Percentiles rank a stretch among this genome's conserved stretches.
phyloP scores from a whole-genome alignment of 2,329 filamentous ascomycete genomes.

The Blastomyces silverae region DNA sequence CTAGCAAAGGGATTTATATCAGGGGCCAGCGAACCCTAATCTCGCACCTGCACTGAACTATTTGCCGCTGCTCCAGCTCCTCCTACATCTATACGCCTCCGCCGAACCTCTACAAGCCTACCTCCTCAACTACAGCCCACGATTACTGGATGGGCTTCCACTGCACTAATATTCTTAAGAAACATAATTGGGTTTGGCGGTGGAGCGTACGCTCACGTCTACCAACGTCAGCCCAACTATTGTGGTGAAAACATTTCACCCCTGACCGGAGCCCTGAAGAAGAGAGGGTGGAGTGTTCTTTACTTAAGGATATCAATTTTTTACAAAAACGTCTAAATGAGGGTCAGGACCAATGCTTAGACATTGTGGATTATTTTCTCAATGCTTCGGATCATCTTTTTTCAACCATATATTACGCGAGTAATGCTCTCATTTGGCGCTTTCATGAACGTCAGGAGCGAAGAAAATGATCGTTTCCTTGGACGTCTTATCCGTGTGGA shows the following conservation, averaged over 20 bases:
- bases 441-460: neutral
- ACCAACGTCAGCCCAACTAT: neutral
- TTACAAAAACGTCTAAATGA: conserved; percentile 18
- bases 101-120: too few species aligned
- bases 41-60: too few species aligned
- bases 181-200: conserved; percentile 1
- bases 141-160: too few species aligned
- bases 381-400: neutral
- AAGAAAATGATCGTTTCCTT: neutral
- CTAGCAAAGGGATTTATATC: too few species aligned
- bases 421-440: neutral
- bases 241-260: neutral
- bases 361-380: conserved; percentile 19
- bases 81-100: too few species aligned
- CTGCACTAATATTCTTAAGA: neutral
- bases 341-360: conserved; percentile 14
- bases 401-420: conserved; percentile 15
- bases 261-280: neutral
- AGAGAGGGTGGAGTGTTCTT: conserved; percentile 4
- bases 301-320: conserved; percentile 16
- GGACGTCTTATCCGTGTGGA: neutral
- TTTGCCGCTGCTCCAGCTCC: too few species aligned
- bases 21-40: too few species aligned
- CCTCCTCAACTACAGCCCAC: too few species aligned
- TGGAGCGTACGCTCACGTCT: neutral